Base-by-base conservation (phyloP, 352 stramenopile genomes). In the Saprolegnia diclina region DNA sequence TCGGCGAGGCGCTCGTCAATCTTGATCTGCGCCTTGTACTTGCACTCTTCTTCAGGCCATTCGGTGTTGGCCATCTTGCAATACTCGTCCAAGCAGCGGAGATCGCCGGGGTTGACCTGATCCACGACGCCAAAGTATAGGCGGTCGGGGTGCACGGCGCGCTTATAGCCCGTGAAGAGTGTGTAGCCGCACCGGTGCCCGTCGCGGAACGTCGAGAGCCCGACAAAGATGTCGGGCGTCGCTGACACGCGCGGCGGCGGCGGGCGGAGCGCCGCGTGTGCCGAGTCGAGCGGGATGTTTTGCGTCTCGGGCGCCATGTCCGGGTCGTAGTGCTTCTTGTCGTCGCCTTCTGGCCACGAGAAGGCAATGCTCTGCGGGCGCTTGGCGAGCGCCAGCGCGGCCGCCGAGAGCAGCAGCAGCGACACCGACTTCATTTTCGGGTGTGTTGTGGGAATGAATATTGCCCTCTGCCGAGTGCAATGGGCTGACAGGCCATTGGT, bases 91-190 rank as follows among this genome's bases (percentile, higher is more conserved):
- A 91, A 76, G 67, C 86, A 94, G 26, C 79, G 79, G 46, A 76
- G 73, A 56, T 94, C 86, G 37, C 79, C 80, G 0, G 75, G 69
- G 67, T 91, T 89, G 64, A 94, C 81, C 63, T 94, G 86, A 73
- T 94, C 86, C 38, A 94, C 81, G 56, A 94, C 76, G 45, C 86
- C 86, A 74, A 94, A 92, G 72, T 80, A 89, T 7, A 94, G 44
- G 5, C 83, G 79, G 42, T 89, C 81, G 1, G 84, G 84, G 65
- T 92, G 74, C 71, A 75, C 80, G 18, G 84, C 80, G 45, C 84
- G 83, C 74, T 81, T 88, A 32, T 92, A 74, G 6, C 81, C 86
- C 54, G 86, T 92, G 70, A 90, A 79, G 21, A 94, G 85, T 32
- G 86, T 94, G 68, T 89, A 90, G 29, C 75, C 86, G 61, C 86